Evolutionary conservation across 495 filamentous ascomycete genomes (phyloP).

Genomic region (Tetracladium setigerum): DNA sequence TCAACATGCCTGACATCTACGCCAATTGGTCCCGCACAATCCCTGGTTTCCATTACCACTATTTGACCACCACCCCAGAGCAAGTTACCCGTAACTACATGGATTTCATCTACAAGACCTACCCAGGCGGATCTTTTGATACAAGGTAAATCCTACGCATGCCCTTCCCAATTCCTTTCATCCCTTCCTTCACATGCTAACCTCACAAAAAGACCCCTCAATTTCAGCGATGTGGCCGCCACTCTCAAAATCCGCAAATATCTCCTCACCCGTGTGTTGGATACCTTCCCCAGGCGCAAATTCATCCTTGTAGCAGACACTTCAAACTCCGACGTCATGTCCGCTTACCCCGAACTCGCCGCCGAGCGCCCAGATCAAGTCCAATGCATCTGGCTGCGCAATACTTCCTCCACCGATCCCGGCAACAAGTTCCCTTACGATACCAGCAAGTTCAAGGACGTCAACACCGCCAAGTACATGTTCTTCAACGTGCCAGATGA

Average conservation of each 20-base stretch:
- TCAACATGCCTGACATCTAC: constrained; percentile 74
- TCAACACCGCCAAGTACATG: constrained; percentile 63
- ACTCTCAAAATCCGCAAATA: constrained; percentile 62
- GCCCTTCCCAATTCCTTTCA: too few relatives aligned
- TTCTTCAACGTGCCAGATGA: constrained; percentile 70
- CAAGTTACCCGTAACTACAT: constrained; percentile 72
- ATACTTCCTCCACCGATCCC: constrained; percentile 58
- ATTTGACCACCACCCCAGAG: constrained; percentile 77
- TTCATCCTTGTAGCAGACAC: constrained; percentile 75
- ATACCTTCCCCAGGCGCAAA: constrained; percentile 65
- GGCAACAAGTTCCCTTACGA: constrained; percentile 63
- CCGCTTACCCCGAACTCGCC: constrained; percentile 58
- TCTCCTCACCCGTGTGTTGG: constrained; percentile 61
- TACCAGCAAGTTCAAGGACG: constrained; percentile 56
- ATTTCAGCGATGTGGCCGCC: constrained; percentile 65
- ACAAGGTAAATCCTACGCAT: constrained; percentile 22
- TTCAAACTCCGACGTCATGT: constrained; percentile 71
- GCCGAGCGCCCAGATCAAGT: constrained; percentile 60
- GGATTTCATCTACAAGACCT: constrained; percentile 70
- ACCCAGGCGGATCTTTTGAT: constrained; percentile 61
- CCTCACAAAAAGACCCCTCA: constrained; percentile 45
- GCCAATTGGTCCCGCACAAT: constrained; percentile 54
- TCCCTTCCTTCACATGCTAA: constrained; percentile 9
- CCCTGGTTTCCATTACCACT: constrained; percentile 70
- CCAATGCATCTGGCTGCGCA: constrained; percentile 74